Evolutionary conservation across 2,329 filamentous ascomycete species (phyloP).

Genomic region (Trichoderma polysporum): DNA sequence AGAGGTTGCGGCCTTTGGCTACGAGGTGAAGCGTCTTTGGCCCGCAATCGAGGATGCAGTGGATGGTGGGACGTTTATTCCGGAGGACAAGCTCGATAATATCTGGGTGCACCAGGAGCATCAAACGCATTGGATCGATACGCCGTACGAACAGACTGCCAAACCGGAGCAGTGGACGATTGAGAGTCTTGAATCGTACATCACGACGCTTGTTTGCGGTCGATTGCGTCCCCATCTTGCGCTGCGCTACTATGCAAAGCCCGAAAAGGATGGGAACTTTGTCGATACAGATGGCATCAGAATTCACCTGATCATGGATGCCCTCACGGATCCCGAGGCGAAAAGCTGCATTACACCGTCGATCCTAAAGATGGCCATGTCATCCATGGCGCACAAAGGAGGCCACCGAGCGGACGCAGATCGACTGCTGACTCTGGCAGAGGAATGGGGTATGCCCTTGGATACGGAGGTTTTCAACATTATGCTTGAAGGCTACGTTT

Average conservation of each 20-base stretch:
- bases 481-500: slow-evolving; percentile 43
- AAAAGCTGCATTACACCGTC: slow-evolving; percentile 38
- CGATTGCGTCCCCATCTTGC: slow-evolving; percentile 36
- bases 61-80: slow-evolving; percentile 28
- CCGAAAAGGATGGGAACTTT: slow-evolving; percentile 28
- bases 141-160: slow-evolving; percentile 41
- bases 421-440: slow-evolving; percentile 39
- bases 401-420: slow-evolving; percentile 38
- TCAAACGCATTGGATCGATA: slow-evolving; percentile 32
- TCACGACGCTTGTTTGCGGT: slow-evolving; percentile 42
- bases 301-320: slow-evolving; percentile 38
- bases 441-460: slow-evolving; percentile 40
- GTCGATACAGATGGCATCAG: slow-evolving; percentile 41
- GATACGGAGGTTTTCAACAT: slow-evolving; percentile 51
- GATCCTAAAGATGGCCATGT: slow-evolving; percentile 46
- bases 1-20: slow-evolving; percentile 36
- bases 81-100: slow-evolving; percentile 27
- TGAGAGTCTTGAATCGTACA: slow-evolving; percentile 43
- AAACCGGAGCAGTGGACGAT: slow-evolving; percentile 43
- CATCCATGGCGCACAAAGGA: slow-evolving; percentile 39
- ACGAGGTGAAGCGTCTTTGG: slow-evolving; percentile 39
- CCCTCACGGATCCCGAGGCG: slow-evolving; percentile 40
- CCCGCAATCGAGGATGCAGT: slow-evolving; percentile 33
- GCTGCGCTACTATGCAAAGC: slow-evolving; percentile 37
- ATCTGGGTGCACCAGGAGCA: slow-evolving; percentile 40